Base-by-base conservation (phyloP, 371 early-diverging fungal species). In the Rhizomucor pusillus region DNA sequence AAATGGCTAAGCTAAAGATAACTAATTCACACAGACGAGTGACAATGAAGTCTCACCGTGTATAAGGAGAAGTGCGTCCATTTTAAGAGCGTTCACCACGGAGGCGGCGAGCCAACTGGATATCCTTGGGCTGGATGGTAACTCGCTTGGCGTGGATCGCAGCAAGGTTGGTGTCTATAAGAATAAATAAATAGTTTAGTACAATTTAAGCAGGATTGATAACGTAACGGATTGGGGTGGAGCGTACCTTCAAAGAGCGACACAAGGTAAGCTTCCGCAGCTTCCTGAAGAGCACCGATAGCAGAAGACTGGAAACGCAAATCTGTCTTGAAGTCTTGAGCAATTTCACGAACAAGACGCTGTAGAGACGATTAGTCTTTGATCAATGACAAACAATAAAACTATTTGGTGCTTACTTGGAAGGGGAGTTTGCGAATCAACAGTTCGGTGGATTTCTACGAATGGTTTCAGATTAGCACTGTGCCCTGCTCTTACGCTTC, bases 101-200 rank as follows among this genome's bases (percentile, higher is more conserved):
- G 63, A 98, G 90, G 78, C 95, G 91, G 65, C 91, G 87, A 63
- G 98, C 99, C 62, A 99, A 83, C 77, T 97, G 94, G 64, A 99
- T 93, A 82, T 99, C 99, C 86, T 95, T 96, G 72, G 96, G 95
- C 85, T 97, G 95, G 81, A 99, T 98, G 76, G 99, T 99, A 64
- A 99, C 99, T 81, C 99, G 92, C 88, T 97, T 97, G 74, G 98
- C 99, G 84, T 99, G 99, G 81, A 97, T 96, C 70, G 99, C 99
- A 62, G 97, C 96, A 75, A 95, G 84, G 87, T 98, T 95, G 68
- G 98, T 98, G 84, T 99, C 97, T 79, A 97, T 95, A 73, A 97
- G 98, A 60, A 97, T 81, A 47, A 29, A 40, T 9, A 12, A n/a
- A 24, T 3, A n/a, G 22, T 18, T 23, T 33, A 48, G 29, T 11